Base-by-base conservation (phyloP, 2,329 filamentous ascomycete genomes). In the Fusarium heterosporum region DNA sequence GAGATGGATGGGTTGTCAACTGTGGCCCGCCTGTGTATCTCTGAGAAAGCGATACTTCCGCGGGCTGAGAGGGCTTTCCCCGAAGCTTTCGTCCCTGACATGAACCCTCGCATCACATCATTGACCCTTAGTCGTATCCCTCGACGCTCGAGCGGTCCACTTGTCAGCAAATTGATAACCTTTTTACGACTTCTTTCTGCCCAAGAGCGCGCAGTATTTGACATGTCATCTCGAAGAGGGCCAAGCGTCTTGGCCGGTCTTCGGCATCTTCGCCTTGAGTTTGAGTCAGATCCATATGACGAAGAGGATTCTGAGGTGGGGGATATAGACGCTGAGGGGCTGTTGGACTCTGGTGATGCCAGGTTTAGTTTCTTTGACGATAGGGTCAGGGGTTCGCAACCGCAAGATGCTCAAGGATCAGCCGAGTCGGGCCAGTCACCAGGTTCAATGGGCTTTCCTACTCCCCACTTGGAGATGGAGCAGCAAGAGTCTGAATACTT, bases 111-210 rank as follows among this genome's bases (percentile, higher is more conserved):
- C 6, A 73, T 90, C 22, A 74, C 73, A 12, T 84, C 82, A 1
- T 69, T 90, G 25, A 85, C 83, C 6, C 75, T 90, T 22, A 86
- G 85, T 0, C 76, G 80, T 28, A 79, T 89, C 4, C 87, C 87
- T 1, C 80, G 84, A 9, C 80, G 81, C 25, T 87, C 86, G 1
- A 78, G 74, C 6, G 86, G 86, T 1, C 80, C 80, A 7, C 60
- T 88, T 14, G 80, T 85, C 30, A 69, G 78, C n/a, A 79, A 75
- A n/a, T 73, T 90, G 6, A 73, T 79, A 2, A 55, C 65, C 0
- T 87, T 89, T 43, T 64, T 89, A 12, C 77, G 75, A 13, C 74
- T 82, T 1, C 77, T 81, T 2, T 80, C 83, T 1, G 34, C 72
- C 2, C 87, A 89, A 66, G 86, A 88, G 67, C 73, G 76, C 6